A percentile compares a stretch with the other conserved stretches of the same genome.
phyloP scores from a whole-genome alignment of 208 protist genomes.

The Acanthamoeba quina region DNA sequence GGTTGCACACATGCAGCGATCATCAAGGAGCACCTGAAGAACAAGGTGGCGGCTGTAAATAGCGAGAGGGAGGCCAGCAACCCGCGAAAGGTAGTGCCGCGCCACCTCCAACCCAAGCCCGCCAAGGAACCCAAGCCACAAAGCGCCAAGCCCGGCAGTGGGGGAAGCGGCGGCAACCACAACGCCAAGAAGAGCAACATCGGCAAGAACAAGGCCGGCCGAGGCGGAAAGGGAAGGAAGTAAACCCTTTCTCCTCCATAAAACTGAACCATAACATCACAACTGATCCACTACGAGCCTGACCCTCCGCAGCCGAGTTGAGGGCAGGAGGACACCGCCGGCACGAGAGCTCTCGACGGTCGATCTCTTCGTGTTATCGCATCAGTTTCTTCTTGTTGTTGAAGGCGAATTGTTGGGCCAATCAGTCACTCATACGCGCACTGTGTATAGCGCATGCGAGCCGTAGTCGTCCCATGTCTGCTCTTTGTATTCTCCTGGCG shows the following conservation, averaged over 20 bases:
- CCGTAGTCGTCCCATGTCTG: constrained; percentile 8
- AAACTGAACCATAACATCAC: too few species aligned
- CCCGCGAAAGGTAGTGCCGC: constrained; percentile 33
- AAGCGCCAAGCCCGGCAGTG: neutral
- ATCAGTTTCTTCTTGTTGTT: too few species aligned
- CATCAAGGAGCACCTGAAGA: constrained; percentile 55
- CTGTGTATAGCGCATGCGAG: neutral
- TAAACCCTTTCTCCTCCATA: too few species aligned
- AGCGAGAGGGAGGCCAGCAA: constrained; percentile 13
- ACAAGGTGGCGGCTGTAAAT: constrained; percentile 47
- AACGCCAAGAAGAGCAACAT: neutral
- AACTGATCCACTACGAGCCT: too few species aligned
- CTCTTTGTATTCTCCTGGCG: too few species aligned
- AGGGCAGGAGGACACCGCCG: too few species aligned
- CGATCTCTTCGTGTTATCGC: too few species aligned
- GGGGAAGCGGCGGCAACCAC: too few species aligned
- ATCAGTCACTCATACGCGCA: constrained; percentile 12
- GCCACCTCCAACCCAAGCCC: neutral
- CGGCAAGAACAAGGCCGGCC: neutral
- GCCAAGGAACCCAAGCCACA: neutral
- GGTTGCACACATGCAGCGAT: neutral
- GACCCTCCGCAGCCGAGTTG: too few species aligned
- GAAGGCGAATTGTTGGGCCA: neutral
- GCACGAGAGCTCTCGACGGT: too few species aligned
- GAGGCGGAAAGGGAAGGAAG: neutral